These are phyloP conservation scores for Macrolepiota fuliginosa DNA, from an alignment of 768 basidiomycete genomes.

Conservation along the genomic window DNA sequence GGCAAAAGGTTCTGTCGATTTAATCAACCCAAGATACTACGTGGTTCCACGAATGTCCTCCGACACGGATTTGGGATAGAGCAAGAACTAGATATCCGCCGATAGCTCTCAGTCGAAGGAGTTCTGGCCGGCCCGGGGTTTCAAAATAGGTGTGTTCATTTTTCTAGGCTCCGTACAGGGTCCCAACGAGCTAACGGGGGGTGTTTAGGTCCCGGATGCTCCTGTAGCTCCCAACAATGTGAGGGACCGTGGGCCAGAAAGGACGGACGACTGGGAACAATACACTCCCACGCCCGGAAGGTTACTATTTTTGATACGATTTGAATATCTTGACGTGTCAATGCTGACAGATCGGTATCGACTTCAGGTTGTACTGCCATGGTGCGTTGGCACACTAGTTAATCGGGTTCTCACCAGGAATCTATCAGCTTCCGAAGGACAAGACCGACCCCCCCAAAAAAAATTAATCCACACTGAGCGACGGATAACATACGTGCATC, in stretches of 20 bases:
- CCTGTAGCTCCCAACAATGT: slow-evolving; percentile 1
- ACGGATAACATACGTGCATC: too few species aligned
- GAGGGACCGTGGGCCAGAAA: background rate
- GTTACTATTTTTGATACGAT: too few species aligned
- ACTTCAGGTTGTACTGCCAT: too few species aligned
- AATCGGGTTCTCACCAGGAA: too few species aligned
- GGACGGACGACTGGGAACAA: background rate
- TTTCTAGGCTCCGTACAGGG: slow-evolving; percentile 2
- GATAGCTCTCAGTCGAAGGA: background rate
- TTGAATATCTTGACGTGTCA: too few species aligned
- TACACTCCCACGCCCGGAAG: slow-evolving; percentile 3
- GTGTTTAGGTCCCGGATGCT: slow-evolving; percentile 4
- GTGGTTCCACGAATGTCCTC: background rate
- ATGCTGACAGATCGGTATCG: too few species aligned
- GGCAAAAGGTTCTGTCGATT: background rate
- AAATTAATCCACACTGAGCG: too few species aligned
- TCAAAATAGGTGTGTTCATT: background rate
- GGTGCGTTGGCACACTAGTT: too few species aligned
- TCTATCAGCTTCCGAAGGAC: too few species aligned
- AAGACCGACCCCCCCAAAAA: too few species aligned
- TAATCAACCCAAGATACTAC: background rate
- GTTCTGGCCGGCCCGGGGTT: background rate
- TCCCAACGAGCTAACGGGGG: background rate
- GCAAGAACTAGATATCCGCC: background rate
- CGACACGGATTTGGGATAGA: background rate